Conservation (phyloP, 2,329 filamentous ascomycete genomes). For the Fusarium continuum region DNA sequence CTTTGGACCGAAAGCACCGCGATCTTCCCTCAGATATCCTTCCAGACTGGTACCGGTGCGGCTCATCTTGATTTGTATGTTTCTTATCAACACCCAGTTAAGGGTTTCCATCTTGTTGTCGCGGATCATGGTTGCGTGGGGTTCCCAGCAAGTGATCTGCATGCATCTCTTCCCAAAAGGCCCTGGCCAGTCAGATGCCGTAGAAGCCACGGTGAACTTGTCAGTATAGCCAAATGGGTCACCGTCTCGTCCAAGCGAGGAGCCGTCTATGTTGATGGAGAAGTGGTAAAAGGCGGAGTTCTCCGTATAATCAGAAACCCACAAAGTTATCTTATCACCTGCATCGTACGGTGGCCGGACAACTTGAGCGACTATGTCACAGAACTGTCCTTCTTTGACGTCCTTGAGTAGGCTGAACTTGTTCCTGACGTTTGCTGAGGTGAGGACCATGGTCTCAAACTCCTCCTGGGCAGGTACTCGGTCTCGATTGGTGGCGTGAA, state of each 20-base stretch:
- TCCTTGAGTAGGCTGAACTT: conserved; percentile 75
- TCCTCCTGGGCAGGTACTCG: conserved; percentile 53
- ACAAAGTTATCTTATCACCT: conserved; percentile 66
- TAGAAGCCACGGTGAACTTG: conserved; percentile 36
- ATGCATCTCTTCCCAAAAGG: conserved; percentile 78
- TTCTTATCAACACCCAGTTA: conserved; percentile 72
- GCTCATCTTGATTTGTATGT: conserved; percentile 74
- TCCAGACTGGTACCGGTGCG: conserved; percentile 68
- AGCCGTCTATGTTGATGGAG: conserved; percentile 44
- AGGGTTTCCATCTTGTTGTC: conserved; percentile 62
- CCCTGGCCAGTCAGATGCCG: conserved; percentile 68
- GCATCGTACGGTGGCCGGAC: conserved; percentile 60
- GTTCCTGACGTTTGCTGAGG: conserved; percentile 56
- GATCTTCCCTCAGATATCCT: conserved; percentile 74
- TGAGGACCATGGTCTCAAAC: conserved; percentile 53
- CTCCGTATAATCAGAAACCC: conserved; percentile 84
- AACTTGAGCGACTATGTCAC: conserved; percentile 77
- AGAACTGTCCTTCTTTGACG: conserved; percentile 64
- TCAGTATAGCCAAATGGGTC: conserved; percentile 65
- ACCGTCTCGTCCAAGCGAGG: conserved; percentile 54
- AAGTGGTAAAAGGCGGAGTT: conserved; percentile 71
- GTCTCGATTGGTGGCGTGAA: conserved; percentile 55
- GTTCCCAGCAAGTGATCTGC: conserved; percentile 75
- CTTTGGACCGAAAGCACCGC: conserved; percentile 51
- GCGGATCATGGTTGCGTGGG: conserved; percentile 69